These are phyloP conservation scores for Pisolithus marmoratus DNA, from an alignment of 768 basidiomycete species.

Conservation along the genomic window DNA sequence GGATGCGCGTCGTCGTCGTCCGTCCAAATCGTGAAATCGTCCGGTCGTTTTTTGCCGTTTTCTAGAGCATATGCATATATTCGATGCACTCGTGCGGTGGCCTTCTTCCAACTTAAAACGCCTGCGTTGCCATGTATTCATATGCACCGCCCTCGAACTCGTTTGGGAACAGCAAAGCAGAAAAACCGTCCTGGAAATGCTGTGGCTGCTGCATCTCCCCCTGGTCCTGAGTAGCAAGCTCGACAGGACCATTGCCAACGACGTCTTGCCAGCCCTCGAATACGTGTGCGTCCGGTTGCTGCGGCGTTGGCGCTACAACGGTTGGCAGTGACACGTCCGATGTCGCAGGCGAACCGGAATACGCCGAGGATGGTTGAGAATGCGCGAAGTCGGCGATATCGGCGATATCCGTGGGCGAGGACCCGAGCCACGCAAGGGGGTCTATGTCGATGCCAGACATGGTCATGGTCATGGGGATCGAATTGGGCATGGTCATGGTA, in stretches of 20 bases:
- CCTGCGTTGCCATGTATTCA: too few species aligned
- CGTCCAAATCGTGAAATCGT: too few species aligned
- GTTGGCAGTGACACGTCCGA: slow-evolving; percentile 23
- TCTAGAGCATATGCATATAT: too few species aligned
- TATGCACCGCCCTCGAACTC: too few species aligned
- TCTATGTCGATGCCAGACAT: neutral
- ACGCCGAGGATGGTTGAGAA: slow-evolving; percentile 37
- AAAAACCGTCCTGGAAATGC: too few species aligned
- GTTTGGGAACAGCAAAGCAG: too few species aligned
- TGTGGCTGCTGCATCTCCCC: too few species aligned
- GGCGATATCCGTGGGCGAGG: neutral
- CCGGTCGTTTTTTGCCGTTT: too few species aligned
- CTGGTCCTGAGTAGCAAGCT: too few species aligned
- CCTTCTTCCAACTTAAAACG: too few species aligned
- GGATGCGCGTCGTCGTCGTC: neutral
- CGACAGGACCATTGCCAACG: neutral
- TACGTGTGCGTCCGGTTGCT: neutral
- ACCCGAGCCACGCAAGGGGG: neutral
- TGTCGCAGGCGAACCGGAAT: slow-evolving; percentile 37
- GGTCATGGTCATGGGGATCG: neutral
- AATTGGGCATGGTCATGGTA: too few species aligned
- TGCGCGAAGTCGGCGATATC: slow-evolving; percentile 10
- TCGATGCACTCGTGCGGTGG: too few species aligned
- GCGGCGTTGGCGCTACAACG: slow-evolving; percentile 23
- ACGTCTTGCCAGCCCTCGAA: neutral